Conservation (phyloP, 768 basidiomycete species). For the Strobilomyces dryophilus region DNA sequence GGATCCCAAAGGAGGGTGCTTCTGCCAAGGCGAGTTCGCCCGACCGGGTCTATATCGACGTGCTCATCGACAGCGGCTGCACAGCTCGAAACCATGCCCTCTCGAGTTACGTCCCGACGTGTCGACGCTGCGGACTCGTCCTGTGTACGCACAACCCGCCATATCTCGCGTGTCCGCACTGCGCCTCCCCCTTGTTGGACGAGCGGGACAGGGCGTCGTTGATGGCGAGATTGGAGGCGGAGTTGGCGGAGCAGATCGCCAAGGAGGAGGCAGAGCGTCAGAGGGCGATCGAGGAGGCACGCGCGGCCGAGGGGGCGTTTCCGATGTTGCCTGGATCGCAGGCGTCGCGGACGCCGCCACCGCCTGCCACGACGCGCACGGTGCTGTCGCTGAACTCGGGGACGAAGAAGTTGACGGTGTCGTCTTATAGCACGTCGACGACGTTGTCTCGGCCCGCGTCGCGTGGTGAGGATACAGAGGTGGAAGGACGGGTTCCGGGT, state of each 20-base stretch:
- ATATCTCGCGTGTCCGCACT: slow-evolving; percentile 52
- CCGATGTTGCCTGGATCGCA: slow-evolving; percentile 41
- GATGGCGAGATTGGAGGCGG: slow-evolving; percentile 39
- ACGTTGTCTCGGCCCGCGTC: slow-evolving; percentile 33
- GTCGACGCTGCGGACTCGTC: slow-evolving; percentile 56
- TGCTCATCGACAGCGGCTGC: not conserved
- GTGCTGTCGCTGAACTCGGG: slow-evolving; percentile 56
- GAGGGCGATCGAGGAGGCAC: slow-evolving; percentile 44
- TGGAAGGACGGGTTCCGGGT: slow-evolving; percentile 37
- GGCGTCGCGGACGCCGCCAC: slow-evolving; percentile 12
- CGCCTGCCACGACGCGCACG: slow-evolving; percentile 44
- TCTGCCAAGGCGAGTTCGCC: slow-evolving; percentile 52
- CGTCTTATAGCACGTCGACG: slow-evolving; percentile 43
- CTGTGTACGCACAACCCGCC: slow-evolving; percentile 57
- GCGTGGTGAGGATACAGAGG: slow-evolving; percentile 32
- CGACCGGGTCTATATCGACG: not conserved
- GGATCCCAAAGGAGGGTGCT: slow-evolving; percentile 65
- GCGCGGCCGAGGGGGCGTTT: slow-evolving; percentile 55
- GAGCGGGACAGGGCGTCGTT: slow-evolving; percentile 32
- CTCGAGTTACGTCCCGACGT: slow-evolving; percentile 55
- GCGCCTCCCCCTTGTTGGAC: slow-evolving; percentile 38
- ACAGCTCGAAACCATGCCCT: slow-evolving; percentile 55
- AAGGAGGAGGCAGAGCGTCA: slow-evolving; percentile 48
- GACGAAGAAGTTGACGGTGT: slow-evolving; percentile 48
- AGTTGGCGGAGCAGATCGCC: slow-evolving; percentile 40